phyloP scores from a whole-genome alignment of 257 asterid species.

The Solanum corneliomulleri region DNA sequence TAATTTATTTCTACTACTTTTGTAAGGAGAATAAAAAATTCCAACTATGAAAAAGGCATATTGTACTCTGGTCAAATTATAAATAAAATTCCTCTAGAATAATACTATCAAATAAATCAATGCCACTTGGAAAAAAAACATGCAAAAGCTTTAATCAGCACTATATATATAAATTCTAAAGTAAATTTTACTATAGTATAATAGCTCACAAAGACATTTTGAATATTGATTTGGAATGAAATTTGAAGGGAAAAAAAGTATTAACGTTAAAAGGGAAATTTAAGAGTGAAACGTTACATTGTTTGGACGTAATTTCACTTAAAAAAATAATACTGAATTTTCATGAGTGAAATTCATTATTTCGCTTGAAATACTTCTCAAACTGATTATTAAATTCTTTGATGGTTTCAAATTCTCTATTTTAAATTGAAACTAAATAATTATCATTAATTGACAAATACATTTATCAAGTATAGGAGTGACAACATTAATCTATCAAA shows the following conservation, averaged over 20 bases:
- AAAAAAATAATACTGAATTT: no score
- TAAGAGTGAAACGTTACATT: neutral
- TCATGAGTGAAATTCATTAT: neutral
- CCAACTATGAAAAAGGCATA: neutral
- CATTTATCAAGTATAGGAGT: neutral
- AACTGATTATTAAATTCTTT: neutral
- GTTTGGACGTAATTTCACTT: neutral
- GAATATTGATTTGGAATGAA: neutral
- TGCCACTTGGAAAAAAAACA: neutral
- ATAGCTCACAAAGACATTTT: neutral
- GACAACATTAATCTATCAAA: neutral
- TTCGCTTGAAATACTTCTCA: neutral
- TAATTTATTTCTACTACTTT: neutral
- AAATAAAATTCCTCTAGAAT: neutral
- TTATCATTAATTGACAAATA: neutral
- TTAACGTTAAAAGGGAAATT: neutral
- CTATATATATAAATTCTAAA: no score
- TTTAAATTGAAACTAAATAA: neutral
- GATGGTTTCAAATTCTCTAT: neutral
- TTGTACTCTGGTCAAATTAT: neutral
- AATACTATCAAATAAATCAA: neutral
- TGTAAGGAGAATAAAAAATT: neutral
- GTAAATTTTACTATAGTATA: no score
- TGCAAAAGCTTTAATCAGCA: neutral
- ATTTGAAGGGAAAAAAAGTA: neutral